Base-by-base conservation (phyloP, 2,329 filamentous ascomycete genomes). In the Chalaropsis thielavioides region DNA sequence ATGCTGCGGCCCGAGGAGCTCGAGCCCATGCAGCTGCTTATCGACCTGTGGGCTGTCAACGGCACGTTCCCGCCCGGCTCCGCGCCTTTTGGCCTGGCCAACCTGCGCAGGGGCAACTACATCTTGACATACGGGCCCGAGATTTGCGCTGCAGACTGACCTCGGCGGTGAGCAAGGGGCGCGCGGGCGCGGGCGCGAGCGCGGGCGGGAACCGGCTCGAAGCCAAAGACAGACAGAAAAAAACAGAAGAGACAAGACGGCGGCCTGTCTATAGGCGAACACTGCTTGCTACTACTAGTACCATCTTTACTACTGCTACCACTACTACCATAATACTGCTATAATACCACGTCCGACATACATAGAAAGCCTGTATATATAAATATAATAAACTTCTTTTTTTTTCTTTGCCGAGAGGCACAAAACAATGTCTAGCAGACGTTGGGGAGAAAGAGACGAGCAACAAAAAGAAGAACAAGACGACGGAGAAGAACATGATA, bases 21-120 rank as follows among this genome's bases (percentile, higher is more conserved):
- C 72, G 88, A 92, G 78, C 89, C 89, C 8, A 90, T 92, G 87
- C 87, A 89, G 76, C 86, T 87, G 24, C 76, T 92, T 70, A 85
- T 92, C 69, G 88, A 92, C 71, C 78, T 92, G 60, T 92, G 89
- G 83, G 83, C 88, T 49, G 83, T 83, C 68, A 89, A 89, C 71
- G 88, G 88, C 62, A 84, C 88, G 58, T 84, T 92, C 69, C 88
- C 88, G 17, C 79, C 82, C 7, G 84, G 84, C 60, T 80, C 78
- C 15, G 80, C 78, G 71, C 79, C 79, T 11, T 81, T 81, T 68
- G 75, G 77, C 59, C 78, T 77, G 68, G 79, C 79, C 19, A 80
- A 81, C 70, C 70, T 80, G 62, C 75, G 75, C 64, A 78, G 74
- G 13, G 79, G 79, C 27, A 75, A 78, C 66, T 72, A 74, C 24